These are phyloP conservation scores for Tolypocladium capitatum DNA, from an alignment of 2,329 filamentous ascomycete species.

Conservation along the genomic window DNA sequence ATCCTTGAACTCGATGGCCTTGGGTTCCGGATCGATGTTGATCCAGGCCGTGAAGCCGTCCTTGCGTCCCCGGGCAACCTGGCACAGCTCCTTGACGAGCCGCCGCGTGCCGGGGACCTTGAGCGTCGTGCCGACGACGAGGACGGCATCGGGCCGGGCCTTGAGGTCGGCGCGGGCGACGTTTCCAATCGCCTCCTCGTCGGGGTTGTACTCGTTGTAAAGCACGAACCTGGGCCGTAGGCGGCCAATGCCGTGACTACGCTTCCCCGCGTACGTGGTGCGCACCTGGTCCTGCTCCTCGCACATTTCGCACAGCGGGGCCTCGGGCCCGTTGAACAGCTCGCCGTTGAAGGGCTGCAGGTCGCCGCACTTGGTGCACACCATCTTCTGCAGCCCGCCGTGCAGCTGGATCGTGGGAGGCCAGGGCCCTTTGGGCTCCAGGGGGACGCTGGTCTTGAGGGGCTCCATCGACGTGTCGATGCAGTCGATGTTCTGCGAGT, in stretches of 20 bases:
- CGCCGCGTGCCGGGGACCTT: conserved; percentile 89
- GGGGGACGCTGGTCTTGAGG: conserved; percentile 65
- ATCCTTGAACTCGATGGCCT: conserved; percentile 73
- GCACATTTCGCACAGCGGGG: conserved; percentile 69
- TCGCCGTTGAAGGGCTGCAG: conserved; percentile 63
- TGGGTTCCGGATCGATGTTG: conserved; percentile 75
- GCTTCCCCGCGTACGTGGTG: conserved; percentile 63
- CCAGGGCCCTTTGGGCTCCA: conserved; percentile 79
- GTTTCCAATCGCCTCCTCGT: conserved; percentile 88
- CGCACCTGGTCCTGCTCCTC: conserved; percentile 63
- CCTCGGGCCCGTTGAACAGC: conserved; percentile 71
- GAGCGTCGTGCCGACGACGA: conserved; percentile 89
- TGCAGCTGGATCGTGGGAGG: conserved; percentile 87
- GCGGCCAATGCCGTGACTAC: conserved; percentile 85
- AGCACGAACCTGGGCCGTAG: conserved; percentile 87
- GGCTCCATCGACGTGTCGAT: conserved; percentile 78
- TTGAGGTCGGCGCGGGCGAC: conserved; percentile 79
- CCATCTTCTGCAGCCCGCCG: conserved; percentile 89
- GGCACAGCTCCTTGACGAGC: conserved; percentile 83
- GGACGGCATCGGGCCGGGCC: conserved; percentile 73
- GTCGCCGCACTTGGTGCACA: conserved; percentile 81
- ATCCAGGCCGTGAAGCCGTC: conserved; percentile 90
- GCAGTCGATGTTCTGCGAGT: conserved; percentile 94
- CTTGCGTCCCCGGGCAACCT: conserved; percentile 65
- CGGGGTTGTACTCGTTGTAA: conserved; percentile 95